Base-by-base conservation (phyloP, 2,329 filamentous ascomycete genomes). In the Sporothrix pseudoabietina region DNA sequence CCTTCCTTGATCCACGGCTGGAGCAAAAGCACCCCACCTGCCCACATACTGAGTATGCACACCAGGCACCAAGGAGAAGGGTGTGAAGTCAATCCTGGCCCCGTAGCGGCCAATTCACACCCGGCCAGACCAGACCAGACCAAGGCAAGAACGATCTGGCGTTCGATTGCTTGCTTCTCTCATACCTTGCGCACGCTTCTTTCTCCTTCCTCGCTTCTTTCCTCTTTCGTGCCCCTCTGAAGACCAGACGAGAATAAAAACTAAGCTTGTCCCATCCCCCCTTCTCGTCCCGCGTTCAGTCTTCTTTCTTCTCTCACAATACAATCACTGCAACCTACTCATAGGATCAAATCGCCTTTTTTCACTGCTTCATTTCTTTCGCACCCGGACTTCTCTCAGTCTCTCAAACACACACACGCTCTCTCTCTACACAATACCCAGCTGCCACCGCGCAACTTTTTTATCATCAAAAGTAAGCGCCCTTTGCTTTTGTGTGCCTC, bases 61-160 rank as follows among this genome's bases (percentile, higher is more conserved):
- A 8, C n/a, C 63, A 12, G 32, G 22, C 39, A 6, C 19, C 65
- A 16, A 52, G 44, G 26, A 49, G 63, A 69, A 35, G 10, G 10
- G 66, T 69, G 66, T 69, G 65, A 54, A 69, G 63, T 69, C 66
- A 39, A 54, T 68, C 66, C 26, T 54, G 66, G 26, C 49, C 19
- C 30, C 44, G 30, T 69, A 69, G 66, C 30, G 47, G 66, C 30
- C 22, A 52, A 52, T 68, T 39, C 61, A 47, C 61, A 47, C 19
- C n/a, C 61, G 10, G 61, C 39, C 63, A 19, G 44, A n/a, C 65
- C 44, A 52, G 65, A 35, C 63, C 26, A 26, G 26, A 26, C 26
- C 26, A 35, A 52, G 65, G 47, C 41, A 52, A 35, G 30, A n/a
- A 12, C 39, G 26, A 52, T 49, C 52, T 49, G 63, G 41, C 26